A percentile compares a stretch with the other conserved stretches of the same genome.
Conservation (phyloP, 1,284 basidiomycete species). For the Cryptococcus sp. region DNA sequence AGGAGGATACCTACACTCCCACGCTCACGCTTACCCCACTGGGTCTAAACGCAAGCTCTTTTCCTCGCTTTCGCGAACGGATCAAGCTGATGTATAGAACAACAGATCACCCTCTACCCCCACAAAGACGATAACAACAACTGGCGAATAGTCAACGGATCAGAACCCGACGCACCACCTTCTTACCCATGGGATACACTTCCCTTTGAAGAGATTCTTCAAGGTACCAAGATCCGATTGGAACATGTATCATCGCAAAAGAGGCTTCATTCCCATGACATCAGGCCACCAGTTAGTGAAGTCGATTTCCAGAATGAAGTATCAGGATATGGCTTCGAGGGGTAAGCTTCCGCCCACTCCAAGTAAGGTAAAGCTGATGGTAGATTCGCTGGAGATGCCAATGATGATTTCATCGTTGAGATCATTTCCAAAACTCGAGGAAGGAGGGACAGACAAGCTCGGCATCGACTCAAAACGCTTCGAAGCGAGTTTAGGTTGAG, state of each 20-base stretch:
- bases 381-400: conserved; percentile 61
- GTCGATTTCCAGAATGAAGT: conserved; percentile 99
- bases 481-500: conserved; percentile 78
- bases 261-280: conserved; percentile 88
- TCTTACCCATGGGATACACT: conserved; percentile 57
- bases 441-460: conserved; percentile 62
- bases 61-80: not conserved
- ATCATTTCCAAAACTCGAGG: conserved; percentile 57
- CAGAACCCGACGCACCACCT: conserved; percentile 50
- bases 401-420: conserved; percentile 94
- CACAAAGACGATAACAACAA: conserved; percentile 89
- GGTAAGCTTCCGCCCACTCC: conserved; percentile 51
- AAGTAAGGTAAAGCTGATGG: not conserved
- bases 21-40: conserved; percentile 78
- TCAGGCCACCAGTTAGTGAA: conserved; percentile 91
- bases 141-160: conserved; percentile 75
- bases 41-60: conserved; percentile 68
- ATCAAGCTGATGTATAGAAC: conserved; percentile 56
- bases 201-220: conserved; percentile 62
- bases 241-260: conserved; percentile 78
- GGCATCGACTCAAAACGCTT: conserved; percentile 70
- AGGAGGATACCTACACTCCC: conserved; percentile 96
- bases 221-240: conserved; percentile 73
- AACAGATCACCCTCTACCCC: conserved; percentile 97
- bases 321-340: conserved; percentile 84